Evolutionary conservation across 345 rosid species (phyloP), one percentile per base, ranked within the genome.

Genomic region (Hypericum androsaemum): DNA sequence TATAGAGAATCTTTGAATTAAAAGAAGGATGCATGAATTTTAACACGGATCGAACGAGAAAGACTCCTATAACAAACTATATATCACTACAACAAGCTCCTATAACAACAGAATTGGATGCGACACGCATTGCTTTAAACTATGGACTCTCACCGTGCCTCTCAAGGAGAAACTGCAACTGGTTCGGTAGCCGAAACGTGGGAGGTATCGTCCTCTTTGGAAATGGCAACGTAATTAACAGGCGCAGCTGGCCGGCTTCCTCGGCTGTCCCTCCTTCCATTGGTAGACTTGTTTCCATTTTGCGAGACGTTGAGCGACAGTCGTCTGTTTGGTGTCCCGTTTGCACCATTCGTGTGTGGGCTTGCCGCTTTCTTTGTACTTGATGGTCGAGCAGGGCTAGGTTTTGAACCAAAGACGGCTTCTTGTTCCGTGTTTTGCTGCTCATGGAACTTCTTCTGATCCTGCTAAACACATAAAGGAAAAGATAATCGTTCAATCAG

Each of bases 371-470:
- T 87, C 73, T 84, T 88, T 1, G 84, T 39, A 52, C 84, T 64
- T 0, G 47, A 69, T 13, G 88, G 76, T 60, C 95, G 77, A 14
- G 83, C 94, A 47, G 98, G 98, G 64, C 96, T 92, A 6, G 94
- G 82, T 58, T 67, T 84, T 11, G 95, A 67, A 37, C 84, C 78
- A 13, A 78, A 82, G 9, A 65, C 63, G 1, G 76, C 39, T 53
- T 92, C 98, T 66, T 81, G 94, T 47, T 92, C 96, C 35, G 88
- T 63, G 73, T 53, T 80, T 65, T 77, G 95, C 69, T 70, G 94
- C 64, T 92, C 95, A 15, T 77, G 74, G 65, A 58, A 82, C 80
- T 92, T 92, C 79, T 92, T 92, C 63, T 77, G 95, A 70, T 78
- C 94, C 95, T 81, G 68, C 22, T 8, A 47, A 46, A 35, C 51